Conservation (phyloP, 2,329 filamentous ascomycete species). For the Colletotrichum tropicicola region DNA sequence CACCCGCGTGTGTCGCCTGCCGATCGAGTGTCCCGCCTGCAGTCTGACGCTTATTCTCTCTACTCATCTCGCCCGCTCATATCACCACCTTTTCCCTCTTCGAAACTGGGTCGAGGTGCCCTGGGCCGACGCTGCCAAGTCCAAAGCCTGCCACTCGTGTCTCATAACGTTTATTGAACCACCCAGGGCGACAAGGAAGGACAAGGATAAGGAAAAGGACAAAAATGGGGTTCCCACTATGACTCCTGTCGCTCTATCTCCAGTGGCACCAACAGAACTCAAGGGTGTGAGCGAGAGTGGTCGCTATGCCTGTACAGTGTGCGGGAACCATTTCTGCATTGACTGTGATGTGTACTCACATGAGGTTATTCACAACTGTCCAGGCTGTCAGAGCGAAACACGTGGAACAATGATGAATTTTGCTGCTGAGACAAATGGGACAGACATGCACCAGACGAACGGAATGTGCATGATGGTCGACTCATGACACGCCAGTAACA, state of each 20-base stretch:
- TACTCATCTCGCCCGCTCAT: constrained; percentile 91
- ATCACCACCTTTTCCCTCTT: constrained; percentile 91
- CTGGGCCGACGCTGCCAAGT: constrained; percentile 75
- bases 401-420: constrained; percentile 36
- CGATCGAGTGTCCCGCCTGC: constrained; percentile 90
- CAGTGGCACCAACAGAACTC: constrained; percentile 35
- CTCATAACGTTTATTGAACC: constrained; percentile 73
- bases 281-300: constrained; percentile 85
- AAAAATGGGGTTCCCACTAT: constrained; percentile 27
- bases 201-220: constrained; percentile 29
- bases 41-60: constrained; percentile 92
- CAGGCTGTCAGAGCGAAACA: constrained; percentile 77
- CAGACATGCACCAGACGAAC: constrained; percentile 39
- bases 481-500: constrained; percentile 30
- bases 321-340: constrained; percentile 92
- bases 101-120: constrained; percentile 90
- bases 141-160: constrained; percentile 80
- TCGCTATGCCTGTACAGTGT: constrained; percentile 89
- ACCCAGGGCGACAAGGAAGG: constrained; percentile 37
- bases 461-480: constrained; percentile 56
- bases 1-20: constrained; percentile 88
- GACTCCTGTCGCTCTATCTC: constrained; percentile 31
- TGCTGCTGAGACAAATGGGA: constrained; percentile 39
- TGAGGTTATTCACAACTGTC: constrained; percentile 94
- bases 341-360: constrained; percentile 97